Evolutionary conservation across 2,329 filamentous ascomycete genomes (phyloP), one percentile per base, ranked within the genome.

Genomic region (Ramularia collo-cygni): DNA sequence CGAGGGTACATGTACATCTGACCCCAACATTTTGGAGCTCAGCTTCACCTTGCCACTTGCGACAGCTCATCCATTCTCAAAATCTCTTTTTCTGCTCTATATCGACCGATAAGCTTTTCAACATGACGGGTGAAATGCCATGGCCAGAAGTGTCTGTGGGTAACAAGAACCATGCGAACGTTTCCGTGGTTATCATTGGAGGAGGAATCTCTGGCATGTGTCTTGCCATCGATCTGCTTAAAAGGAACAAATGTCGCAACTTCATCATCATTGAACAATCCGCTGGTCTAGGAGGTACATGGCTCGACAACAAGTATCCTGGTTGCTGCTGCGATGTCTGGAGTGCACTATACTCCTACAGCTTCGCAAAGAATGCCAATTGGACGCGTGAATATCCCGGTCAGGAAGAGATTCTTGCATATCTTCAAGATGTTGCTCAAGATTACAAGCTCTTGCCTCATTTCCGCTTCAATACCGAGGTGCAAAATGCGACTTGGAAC

Each of bases 351-450:
- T 80, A 80, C 60, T 74, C 68, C 30, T 79, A 71, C 56, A 77
- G 73, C 4, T 81, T 80, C 50, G 75, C 74, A 26, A 74, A 76
- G 37, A 79, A 78, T 37, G 62, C 72, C 2, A 64, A 71, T 47
- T 78, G 76, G 76, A 70, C 71, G 1, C 61, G 73, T 13, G 67
- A 76, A 38, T 79, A 77, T 50, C 72, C 76, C 0, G 71, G 73
- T 0, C 76, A 80, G 49, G 73, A 77, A 52, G 76, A 80, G 53
- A 76, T 80, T 14, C 62, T 75, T 24, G 65, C 71, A 15, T 79
- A 80, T 48, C 64, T 80, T 2, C 64, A 69, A 33, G 58, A 60
- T 1, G 61, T 77, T 9, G 75, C 75, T 4, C 64, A 72, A 42
- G 71, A 76, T 43, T 73, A 73, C 52, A 59, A 68, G 5, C 66